Base-by-base conservation (phyloP, 805 yeast genomes). In the Hagleromyces aurorensis region DNA sequence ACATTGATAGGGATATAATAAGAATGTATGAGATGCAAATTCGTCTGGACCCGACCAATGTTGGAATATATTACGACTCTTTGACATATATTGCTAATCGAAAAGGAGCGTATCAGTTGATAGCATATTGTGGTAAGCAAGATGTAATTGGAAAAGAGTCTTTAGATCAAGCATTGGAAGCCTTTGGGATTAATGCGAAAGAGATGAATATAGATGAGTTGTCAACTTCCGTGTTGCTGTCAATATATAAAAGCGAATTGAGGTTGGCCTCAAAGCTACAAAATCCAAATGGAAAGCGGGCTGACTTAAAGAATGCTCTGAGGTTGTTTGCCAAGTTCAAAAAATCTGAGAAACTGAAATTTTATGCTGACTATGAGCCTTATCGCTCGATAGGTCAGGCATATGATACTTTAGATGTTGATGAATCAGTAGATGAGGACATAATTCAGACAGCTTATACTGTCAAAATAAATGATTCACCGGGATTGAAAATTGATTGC, bases 361-460 rank as follows among this genome's bases (percentile, higher is more conserved):
- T 51, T 22, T 66, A 49, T 30, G 48, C 70, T 20, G 67, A 57
- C 8, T 58, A 67, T 21, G 77, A 75, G 35, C 73, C 72, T 3
- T 57, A 46, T 29, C 33, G 33, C 10, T 34, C 23, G 7, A 45
- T 69, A 30, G 57, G 62, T n/a, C 67, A 67, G 27, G 82, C 85
- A 0, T 77, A 74, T 41, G 53, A 58, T 0, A 44, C 57, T 1
- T 51, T 80, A 18, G 79, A 69, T 7, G 62, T 72, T 11, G 66
- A 65, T 30, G 62, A 65, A 1, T 55, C 63, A 1, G 72, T 75
- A 9, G 78, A 71, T 35, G 83, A 78, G 47, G 91, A 82, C 38
- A 73, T 81, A 24, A 70, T 84, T 3, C 65, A 75, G 16, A 79
- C 93, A 1, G 87, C 93, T 1, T 81, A 72, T 46, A 76, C 79